Evolutionary conservation across 108 stramenopile species (phyloP), one percentile per base, ranked within the genome.

Genomic region (Conticribra weissflogii): DNA sequence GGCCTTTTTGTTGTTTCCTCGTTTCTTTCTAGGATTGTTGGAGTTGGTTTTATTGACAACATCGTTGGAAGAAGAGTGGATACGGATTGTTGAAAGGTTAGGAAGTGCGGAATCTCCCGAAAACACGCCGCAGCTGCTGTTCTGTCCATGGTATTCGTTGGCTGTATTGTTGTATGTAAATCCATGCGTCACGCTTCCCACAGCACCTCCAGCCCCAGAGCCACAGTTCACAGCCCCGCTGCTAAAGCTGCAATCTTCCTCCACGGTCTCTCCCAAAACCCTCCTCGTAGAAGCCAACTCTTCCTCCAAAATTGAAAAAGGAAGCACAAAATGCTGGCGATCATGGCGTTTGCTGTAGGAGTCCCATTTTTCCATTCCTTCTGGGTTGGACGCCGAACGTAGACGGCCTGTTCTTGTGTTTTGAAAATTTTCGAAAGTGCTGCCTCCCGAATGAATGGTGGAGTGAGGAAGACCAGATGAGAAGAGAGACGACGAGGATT

Each of bases 361-460:
- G 59, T 84, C 87, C 89, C 89, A 94, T 63, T 89, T 90, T 54
- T 94, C 90, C 93, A 94, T 92, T n/a, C 90, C 90, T 66, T 94
- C 93, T 7, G 93, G 93, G 61, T 94, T 94, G 27, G 90, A 92
- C 12, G 83, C 88, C 61, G 88, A 89, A 31, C 92, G 87, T 17
- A 83, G 47, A 1, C 91, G 76, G 8, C 78, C 78, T 15, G 48
- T 29, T 24, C 58, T 63, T 47, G 49, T 19, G 50, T 29, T 19
- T 17, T 21, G 48, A 67, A 3, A 54, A 27, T 32, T 53, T 41
- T 8, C 17, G 45, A 28, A 53, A 14, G 0, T 41, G 44, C 9
- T 41, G 30, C 9, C 2, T 34, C 23, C 44, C 57, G 50, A 9
- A 31, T 29, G 15, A 57, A 52, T 17, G 41, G 47, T 22, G 59